Base-by-base conservation (phyloP, 352 stramenopile genomes). In the Aphanomyces euteiches region DNA sequence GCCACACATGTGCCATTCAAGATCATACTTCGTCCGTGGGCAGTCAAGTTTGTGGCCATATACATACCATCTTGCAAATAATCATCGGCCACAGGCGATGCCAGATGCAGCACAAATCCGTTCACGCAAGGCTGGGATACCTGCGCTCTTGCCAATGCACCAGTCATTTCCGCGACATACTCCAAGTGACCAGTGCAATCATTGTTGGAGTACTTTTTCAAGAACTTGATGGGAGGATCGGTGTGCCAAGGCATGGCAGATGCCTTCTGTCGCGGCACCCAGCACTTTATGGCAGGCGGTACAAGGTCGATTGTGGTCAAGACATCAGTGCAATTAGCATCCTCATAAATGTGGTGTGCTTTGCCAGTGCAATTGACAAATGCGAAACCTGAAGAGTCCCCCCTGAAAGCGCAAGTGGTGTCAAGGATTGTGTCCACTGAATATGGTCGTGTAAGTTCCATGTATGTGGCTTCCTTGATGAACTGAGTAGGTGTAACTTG, bases 41-140 rank as follows among this genome's bases (percentile, higher is more conserved):
- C 28, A 28, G 28, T 28, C 28, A 28, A 28, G 2, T 28, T 28
- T 28, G 28, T 28, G 28, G 28, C 2, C 43, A 50, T 50, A n/a
- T 50, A 50, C 10, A 50, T n/a, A n/a, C 17, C 10, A n/a, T 50
- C 43, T 12, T 12, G 10, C 43, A 50, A 12, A n/a, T n/a, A 50
- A n/a, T 50, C 10, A n/a, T 50, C 43, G 43, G 43, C 10, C 17
- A n/a, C 17, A 3, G 54, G 54, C 37, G 15, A 37, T n/a, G 36
- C 43, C 19, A 7, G 54, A 40, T 61, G 39, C 15, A 61, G 28
- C 0, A 2, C 54, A 61, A 61, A 43, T 40, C 19, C 54, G 43
- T 61, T 17, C 28, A 61, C 6, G 34, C 54, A 61, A 12, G 54
- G 43, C 43, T 61, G 54, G 34, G 54, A 45, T 12, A 45, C 54